Evolutionary conservation across 1,284 basidiomycete genomes (phyloP), one percentile per base, ranked within the genome.

Genomic region (Thelephora terrestris): DNA sequence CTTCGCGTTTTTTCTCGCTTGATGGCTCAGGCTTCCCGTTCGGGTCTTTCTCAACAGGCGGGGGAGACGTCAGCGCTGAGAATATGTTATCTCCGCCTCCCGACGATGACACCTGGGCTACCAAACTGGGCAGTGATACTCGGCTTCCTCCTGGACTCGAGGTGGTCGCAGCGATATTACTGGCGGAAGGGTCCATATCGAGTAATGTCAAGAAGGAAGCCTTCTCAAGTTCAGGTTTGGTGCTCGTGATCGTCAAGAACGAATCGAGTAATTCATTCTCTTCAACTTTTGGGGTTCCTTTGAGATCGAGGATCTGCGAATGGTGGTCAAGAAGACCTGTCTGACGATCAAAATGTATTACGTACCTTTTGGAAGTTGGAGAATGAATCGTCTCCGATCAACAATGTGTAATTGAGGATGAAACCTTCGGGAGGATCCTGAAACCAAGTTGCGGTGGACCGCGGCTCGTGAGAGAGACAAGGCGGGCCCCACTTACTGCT

Each of bases 331-430:
- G n/a, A 9, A 34, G 39, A 43, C 7, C 16, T 40, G n/a, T 12
- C n/a, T 24, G 36, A n/a, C 25, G 12, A 16, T 18, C 32, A 23
- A 40, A 24, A 37, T 7, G 49, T 18, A 9, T 17, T 27, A 47
- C 68, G 4, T 35, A 89, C 91, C 78, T 99, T 99, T 73, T 99
- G 96, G 70, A 97, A 97, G 65, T 97, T 96, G 23, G 85, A 86
- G 64, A 93, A 93, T 1, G 90, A 92, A 14, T 85, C 82, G 66
- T 96, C 93, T 20, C 90, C 91, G 52, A 97, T 88, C 47, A 95
- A 74, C 21, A 96, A 74, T 10, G 90, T 91, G 60, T 97, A 96
- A 60, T 95, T 95, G 49, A 93, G 74, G 50, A 97, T 91, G 61
- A 97, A 97, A 3, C 87, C 91, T 64, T 93, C 88, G 0, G 86